Base-by-base conservation (phyloP, 257 asterid genomes). In the Anisodus acutangulus region DNA sequence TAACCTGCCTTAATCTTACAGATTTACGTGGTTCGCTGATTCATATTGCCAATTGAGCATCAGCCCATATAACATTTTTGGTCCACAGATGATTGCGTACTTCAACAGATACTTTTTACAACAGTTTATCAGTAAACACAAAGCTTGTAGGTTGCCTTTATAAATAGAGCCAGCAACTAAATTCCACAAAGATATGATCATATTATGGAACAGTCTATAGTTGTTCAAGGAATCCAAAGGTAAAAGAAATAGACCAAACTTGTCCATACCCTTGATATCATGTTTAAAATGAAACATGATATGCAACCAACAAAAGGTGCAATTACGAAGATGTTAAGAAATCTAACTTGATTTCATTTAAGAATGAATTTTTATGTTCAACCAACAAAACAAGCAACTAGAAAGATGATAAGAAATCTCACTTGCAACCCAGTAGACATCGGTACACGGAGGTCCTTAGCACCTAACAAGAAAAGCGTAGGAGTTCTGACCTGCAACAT, bases 401-500 rank as follows among this genome's bases (percentile, higher is more conserved):
- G 11, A 55, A 3, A 59, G 76, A n/a, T 54, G 15, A 71, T 74
- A 54, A 47, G 35, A 45, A 17, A 68, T 45, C 92, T 92, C 89
- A 95, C 99, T 85, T 97, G 99, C 85, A 97, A 82, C 67, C 99
- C 99, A 26, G 87, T 93, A 74, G 92, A 92, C 83, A 92, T 84
- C 0, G 99, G 99, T 39, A 97, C 99, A 1, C 99, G 98, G 53
- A 93, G 97, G 86, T 97, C 99, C 89, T 90, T 89, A 8, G 98
- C 98, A 41, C 99, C 99, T 58, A 95, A 91, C 55, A 97, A 95
- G 83, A 97, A 57, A 53, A 97, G 90, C 6, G 92, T 90, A 12
- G 99, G 99, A 81, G 99, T 92, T 91, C 87, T 95, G 74, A 97
- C 98, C 99, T 96, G 93, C 87, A 87, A 88, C 79, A 83, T 39